A percentile compares a stretch with the other conserved stretches of the same genome.
Conservation (phyloP, 225 moss, liverwort and hornwort genomes). For the Physcomitrellopsis africana region DNA sequence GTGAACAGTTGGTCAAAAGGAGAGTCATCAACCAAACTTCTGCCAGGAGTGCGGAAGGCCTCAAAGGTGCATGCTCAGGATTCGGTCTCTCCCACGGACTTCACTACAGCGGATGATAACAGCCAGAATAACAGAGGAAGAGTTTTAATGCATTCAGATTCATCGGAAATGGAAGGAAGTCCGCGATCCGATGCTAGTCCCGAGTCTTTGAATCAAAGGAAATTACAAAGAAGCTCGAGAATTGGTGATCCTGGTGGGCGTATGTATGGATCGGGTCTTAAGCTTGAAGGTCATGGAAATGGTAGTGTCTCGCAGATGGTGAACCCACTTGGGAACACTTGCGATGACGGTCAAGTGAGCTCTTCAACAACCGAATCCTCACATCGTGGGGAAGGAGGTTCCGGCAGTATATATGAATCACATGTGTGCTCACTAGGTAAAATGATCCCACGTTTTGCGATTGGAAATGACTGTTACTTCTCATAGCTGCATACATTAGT, state of each 20-base stretch:
- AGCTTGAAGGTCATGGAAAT: constrained; percentile 47
- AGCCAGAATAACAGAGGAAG: constrained; percentile 43
- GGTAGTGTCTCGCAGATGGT: constrained; percentile 29
- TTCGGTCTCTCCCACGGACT: constrained; percentile 55
- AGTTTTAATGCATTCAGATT: constrained; percentile 35
- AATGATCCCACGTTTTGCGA: constrained; percentile 12
- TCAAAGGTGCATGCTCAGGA: constrained; percentile 59
- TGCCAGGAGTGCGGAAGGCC: constrained; percentile 58
- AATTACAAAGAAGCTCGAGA: constrained; percentile 56
- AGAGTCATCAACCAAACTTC: constrained; percentile 52
- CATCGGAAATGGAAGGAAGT: constrained; percentile 50
- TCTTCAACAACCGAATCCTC: constrained; percentile 40
- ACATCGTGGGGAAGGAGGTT: constrained; percentile 35
- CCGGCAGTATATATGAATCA: constrained; percentile 33
- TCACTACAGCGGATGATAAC: constrained; percentile 35
- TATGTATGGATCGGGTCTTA: constrained; percentile 48
- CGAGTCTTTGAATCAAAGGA: constrained; percentile 54
- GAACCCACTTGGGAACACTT: constrained; percentile 41
- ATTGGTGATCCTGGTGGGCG: constrained; percentile 52
- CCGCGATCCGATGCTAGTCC: constrained; percentile 57
- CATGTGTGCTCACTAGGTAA: constrained; percentile 53
- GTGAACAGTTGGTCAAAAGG: constrained; percentile 61
- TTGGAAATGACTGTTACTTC: constrained; percentile 17
- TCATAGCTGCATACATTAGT: background rate
- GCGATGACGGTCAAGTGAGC: constrained; percentile 43